Evolutionary conservation across 2,329 filamentous ascomycete genomes (phyloP), one percentile per base, ranked within the genome.

Genomic region (Myriosclerotinia curreyana): DNA sequence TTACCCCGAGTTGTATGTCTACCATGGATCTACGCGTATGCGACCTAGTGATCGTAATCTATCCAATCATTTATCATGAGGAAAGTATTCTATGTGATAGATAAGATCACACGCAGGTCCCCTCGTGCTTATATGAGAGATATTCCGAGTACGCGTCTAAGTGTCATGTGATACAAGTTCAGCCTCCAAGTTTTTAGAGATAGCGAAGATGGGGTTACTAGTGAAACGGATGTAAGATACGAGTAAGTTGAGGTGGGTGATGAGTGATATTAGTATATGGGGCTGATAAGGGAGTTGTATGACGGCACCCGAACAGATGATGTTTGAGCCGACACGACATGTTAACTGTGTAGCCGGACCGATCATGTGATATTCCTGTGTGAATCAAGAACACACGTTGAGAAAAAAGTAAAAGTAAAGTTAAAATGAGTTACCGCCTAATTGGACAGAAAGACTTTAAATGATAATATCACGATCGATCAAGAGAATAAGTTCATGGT

Each of bases 1-100:
- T 9, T 34, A n/a, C 54, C 54, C 54, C 54, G 40, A 56, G 54
- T 56, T 15, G 20, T n/a, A 14, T 31, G n/a, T 31, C 40, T 46
- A 22, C 28, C 25, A 44, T 31, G 20, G n/a, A 14, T 17, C 3
- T 11, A 56, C 8, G 42, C 25, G 17, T 15, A n/a, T 11, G 34
- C 17, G 28, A 22, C 8, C 2, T 15, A 22, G 25, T 22, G 8
- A 9, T 46, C 54, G 38, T 44, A 56, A 11, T 8, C 7, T 7
- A 7, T 36, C 48, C 46, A 51, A 60, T 40, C 17, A n/a, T 60
- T 36, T 15, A 8, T 15, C 3, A 2, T 12, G 1, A 38, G n/a
- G 11, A 22, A 38, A 50, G 14, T 20, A 8, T 36, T 36, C 36
- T 28, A 49, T 48, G 20, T 40, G 42, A 14, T 8, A 8, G 25